Percentiles rank a stretch among this genome's conserved stretches.
Evolutionary conservation across 2,329 filamentous ascomycete genomes (phyloP).

Genomic region (Penicillium decumbens): DNA sequence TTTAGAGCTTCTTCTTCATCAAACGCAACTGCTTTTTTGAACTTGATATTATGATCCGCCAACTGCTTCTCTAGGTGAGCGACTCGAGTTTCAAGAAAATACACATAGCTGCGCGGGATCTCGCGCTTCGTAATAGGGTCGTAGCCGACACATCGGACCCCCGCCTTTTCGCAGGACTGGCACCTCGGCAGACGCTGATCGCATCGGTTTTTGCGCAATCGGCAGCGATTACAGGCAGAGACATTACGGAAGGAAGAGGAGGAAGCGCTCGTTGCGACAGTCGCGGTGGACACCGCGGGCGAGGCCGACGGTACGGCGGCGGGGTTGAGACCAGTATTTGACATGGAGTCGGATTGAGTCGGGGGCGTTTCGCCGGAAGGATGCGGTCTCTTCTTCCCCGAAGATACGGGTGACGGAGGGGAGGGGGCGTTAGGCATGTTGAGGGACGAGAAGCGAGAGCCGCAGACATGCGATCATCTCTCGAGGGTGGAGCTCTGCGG

Average conservation of each 20-base stretch:
- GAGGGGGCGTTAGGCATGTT: constrained; percentile 35
- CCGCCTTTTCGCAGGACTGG: constrained; percentile 87
- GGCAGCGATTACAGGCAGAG: constrained; percentile 88
- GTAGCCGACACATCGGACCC: constrained; percentile 86
- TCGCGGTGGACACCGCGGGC: constrained; percentile 21
- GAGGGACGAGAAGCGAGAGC: constrained; percentile 19
- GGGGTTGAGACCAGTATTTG: constrained; percentile 17
- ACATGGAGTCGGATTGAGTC: constrained; percentile 18
- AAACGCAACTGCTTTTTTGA: constrained; percentile 66
- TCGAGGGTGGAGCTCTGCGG: constrained; percentile 22
- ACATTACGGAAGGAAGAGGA: constrained; percentile 70
- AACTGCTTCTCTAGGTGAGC: constrained; percentile 77
- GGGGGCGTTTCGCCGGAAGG: constrained; percentile 26
- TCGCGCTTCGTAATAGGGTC: constrained; percentile 95
- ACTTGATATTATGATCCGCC: constrained; percentile 62
- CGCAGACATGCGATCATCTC: constrained; percentile 32
- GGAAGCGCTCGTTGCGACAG: constrained; percentile 21
- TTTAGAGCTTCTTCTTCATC: constrained; percentile 47
- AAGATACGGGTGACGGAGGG: constrained; percentile 29
- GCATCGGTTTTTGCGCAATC: constrained; percentile 88
- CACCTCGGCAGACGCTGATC: constrained; percentile 90
- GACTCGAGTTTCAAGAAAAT: constrained; percentile 84
- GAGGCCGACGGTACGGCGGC: constrained; percentile 14
- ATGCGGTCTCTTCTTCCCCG: constrained; percentile 38
- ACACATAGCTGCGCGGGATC: constrained; percentile 89